phyloP scores from a whole-genome alignment of 176 grass and related monocot genomes.

The Oryza rufipogon region DNA sequence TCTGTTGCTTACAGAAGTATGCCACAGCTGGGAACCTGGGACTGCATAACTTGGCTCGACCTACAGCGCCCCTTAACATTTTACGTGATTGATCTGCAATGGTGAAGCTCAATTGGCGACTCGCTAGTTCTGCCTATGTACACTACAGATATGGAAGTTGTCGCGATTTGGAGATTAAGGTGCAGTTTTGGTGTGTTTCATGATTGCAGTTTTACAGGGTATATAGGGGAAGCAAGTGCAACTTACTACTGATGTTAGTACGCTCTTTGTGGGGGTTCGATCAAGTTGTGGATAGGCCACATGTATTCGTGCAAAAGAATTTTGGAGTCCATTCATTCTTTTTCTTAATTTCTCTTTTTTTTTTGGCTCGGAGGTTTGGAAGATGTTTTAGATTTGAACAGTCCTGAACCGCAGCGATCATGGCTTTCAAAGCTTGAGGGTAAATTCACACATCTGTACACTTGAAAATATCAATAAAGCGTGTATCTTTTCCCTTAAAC shows the following conservation, averaged over 20 bases:
- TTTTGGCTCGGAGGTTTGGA: neutral
- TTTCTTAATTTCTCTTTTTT: neutral
- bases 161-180: neutral
- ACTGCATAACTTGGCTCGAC: neutral
- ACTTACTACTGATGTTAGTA: neutral
- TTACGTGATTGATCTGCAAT: neutral
- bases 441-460: conserved; percentile 40
- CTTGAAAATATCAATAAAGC: conserved; percentile 48
- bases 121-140: neutral
- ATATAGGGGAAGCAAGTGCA: conserved; percentile 35
- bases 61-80: neutral
- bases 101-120: neutral
- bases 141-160: neutral
- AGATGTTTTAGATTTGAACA: neutral
- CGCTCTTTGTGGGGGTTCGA: neutral
- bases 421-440: conserved; percentile 30
- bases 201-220: conserved; percentile 32
- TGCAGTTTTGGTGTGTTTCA: neutral
- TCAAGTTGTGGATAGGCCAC: conserved; percentile 32
- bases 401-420: conserved; percentile 4
- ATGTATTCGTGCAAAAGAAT: conserved; percentile 25
- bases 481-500: neutral
- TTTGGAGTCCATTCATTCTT: conserved; percentile 36
- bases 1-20: conserved; percentile 26
- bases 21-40: neutral